Evolutionary conservation across 352 stramenopile genomes (phyloP).

Genomic region (Blastocystis hominis): DNA sequence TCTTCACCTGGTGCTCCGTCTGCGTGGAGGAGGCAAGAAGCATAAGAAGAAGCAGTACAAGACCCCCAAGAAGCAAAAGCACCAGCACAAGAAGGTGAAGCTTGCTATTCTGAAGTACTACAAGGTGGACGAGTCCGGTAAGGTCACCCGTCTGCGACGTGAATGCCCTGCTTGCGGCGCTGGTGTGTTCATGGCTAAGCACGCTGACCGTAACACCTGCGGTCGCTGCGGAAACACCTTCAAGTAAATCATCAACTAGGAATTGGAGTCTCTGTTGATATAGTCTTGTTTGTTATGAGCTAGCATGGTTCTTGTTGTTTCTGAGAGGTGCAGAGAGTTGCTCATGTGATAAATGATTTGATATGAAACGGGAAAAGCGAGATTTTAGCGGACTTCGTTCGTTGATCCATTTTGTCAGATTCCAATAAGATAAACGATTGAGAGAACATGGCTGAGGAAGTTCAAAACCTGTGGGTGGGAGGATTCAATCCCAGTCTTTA

Average conservation of each 20-base stretch:
- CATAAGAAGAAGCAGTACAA: constrained; percentile 99
- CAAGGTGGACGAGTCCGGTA: constrained; percentile 85
- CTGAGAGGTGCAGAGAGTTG: no score
- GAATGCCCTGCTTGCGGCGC: constrained; percentile 90
- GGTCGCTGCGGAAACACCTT: constrained; percentile 95
- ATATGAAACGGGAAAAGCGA: not conserved
- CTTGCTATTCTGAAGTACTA: constrained; percentile 90
- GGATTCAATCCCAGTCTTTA: constrained; percentile 35
- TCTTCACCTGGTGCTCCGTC: no score
- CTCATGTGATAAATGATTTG: not conserved
- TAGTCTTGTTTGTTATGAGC: not conserved
- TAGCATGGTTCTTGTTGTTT: not conserved
- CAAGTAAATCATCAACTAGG: constrained; percentile 58
- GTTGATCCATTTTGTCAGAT: not conserved
- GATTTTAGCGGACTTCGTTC: not conserved
- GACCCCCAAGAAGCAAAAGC: constrained; percentile 97
- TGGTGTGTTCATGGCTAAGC: constrained; percentile 96
- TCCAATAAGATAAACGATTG: not conserved
- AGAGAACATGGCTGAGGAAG: constrained; percentile 14
- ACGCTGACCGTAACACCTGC: constrained; percentile 98
- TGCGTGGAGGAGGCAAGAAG: constrained; percentile 75
- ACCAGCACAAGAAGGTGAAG: constrained; percentile 90
- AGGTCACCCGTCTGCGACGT: constrained; percentile 91
- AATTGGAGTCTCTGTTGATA: not conserved
- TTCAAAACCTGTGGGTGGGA: not conserved